Evolutionary conservation across 140 eudicot species (phyloP).

Genomic region (Ambrosia hybrid): DNA sequence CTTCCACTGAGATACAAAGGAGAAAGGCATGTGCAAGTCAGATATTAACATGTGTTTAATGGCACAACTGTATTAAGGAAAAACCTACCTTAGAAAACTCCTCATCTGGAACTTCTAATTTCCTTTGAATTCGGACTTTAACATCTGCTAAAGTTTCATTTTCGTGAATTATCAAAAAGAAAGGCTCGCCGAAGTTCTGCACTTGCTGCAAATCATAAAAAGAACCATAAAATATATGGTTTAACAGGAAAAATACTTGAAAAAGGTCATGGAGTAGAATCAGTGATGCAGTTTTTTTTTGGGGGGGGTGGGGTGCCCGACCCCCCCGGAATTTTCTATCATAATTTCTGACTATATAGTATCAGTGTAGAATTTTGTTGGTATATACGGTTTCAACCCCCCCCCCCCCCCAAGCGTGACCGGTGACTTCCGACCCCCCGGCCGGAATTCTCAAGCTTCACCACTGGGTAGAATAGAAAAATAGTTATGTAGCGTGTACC

Average conservation of each 20-base stretch:
- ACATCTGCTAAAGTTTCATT: conserved; percentile 68
- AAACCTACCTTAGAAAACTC: conserved; percentile 70
- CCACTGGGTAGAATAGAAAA: conserved; percentile 2
- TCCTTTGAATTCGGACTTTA: conserved; percentile 65
- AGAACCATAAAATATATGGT: not conserved
- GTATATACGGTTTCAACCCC: too few species aligned
- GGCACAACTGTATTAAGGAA: not conserved
- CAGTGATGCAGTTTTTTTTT: too few species aligned
- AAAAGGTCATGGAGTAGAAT: not conserved
- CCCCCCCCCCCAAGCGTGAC: too few species aligned
- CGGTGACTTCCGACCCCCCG: too few species aligned
- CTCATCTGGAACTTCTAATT: conserved; percentile 71
- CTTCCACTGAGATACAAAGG: conserved; percentile 58
- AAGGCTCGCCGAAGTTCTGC: conserved; percentile 87
- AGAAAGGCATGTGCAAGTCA: conserved; percentile 7
- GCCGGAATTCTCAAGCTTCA: too few species aligned
- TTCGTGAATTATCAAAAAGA: conserved; percentile 68
- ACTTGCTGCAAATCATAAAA: conserved; percentile 50
- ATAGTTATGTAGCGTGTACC: conserved; percentile 39
- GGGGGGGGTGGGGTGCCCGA: too few species aligned
- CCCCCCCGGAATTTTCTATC: too few species aligned
- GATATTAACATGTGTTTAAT: not conserved
- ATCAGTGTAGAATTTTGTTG: too few species aligned
- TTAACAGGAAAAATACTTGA: not conserved
- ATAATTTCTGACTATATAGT: too few species aligned